Percentiles rank a stretch among this genome's conserved stretches.
phyloP scores from a whole-genome alignment of 2,329 filamentous ascomycete genomes.

The Verticillium alfalfae region DNA sequence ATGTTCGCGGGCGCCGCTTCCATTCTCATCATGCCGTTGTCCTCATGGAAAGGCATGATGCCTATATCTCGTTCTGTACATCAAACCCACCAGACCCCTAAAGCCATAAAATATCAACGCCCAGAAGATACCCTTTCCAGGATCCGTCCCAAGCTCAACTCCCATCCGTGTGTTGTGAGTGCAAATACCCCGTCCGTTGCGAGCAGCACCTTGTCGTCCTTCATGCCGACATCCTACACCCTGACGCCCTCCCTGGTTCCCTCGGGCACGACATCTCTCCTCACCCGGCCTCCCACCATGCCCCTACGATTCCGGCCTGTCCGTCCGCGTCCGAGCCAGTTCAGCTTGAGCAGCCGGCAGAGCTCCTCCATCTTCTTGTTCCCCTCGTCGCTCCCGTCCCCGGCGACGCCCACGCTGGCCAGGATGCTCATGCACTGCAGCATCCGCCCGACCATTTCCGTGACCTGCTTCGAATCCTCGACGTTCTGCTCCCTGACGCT shows the following conservation, averaged over 20 bases:
- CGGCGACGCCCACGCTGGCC: constrained; percentile 51
- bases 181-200: background rate
- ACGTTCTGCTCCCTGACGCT: constrained; percentile 53
- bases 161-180: background rate
- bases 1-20: no score
- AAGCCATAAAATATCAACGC: background rate
- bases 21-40: no score
- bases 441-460: constrained; percentile 92
- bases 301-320: constrained; percentile 86
- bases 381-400: constrained; percentile 59
- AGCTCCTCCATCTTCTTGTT: constrained; percentile 79
- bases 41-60: background rate
- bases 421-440: constrained; percentile 93
- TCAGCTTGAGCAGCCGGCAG: constrained; percentile 84
- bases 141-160: background rate
- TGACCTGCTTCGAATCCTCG: constrained; percentile 72
- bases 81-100: background rate
- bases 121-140: background rate
- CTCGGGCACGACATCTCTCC: constrained; percentile 28
- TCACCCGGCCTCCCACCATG: constrained; percentile 68
- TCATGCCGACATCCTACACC: constrained; percentile 20
- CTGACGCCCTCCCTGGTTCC: constrained; percentile 22
- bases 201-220: constrained; percentile 1
- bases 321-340: constrained; percentile 87
- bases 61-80: background rate